Evolutionary conservation across 1,284 basidiomycete species (phyloP).

Genomic region (Irpex rosettiformis): DNA sequence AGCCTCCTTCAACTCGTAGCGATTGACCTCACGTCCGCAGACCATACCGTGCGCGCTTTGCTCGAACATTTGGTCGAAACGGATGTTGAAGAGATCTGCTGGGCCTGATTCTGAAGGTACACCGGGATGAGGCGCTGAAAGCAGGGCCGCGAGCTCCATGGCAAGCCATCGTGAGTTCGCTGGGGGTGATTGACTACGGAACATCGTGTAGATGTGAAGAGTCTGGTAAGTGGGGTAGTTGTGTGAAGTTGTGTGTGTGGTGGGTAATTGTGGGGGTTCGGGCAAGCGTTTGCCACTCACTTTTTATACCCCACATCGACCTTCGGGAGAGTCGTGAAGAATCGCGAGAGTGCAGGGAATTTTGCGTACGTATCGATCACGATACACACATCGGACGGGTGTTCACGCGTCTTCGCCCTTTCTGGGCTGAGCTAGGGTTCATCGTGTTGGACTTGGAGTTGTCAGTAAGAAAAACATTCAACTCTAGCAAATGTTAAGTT

Average conservation of each 20-base stretch:
- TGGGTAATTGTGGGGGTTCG: not conserved
- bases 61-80: constrained; percentile 15
- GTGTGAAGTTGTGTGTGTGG: not conserved
- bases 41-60: constrained; percentile 12
- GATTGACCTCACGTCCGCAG: constrained; percentile 9
- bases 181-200: not conserved
- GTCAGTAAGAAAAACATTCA: not conserved
- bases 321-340: not conserved
- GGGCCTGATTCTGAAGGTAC: constrained; percentile 9
- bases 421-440: not conserved
- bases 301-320: not conserved
- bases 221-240: not conserved
- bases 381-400: not conserved
- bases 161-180: constrained; percentile 20
- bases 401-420: not conserved
- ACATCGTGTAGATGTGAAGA: not conserved
- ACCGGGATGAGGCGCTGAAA: constrained; percentile 21
- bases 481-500: not conserved
- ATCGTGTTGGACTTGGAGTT: not conserved
- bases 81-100: constrained; percentile 16
- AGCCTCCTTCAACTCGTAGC: constrained; percentile 13
- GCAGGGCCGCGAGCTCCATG: constrained; percentile 18
- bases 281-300: not conserved
- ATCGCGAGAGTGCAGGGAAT: too few relatives aligned
- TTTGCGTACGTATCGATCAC: not conserved